A percentile compares a stretch with the other conserved stretches of the same genome.
Evolutionary conservation across 768 basidiomycete species (phyloP).

Genomic region (Cystobasidium ongulense): DNA sequence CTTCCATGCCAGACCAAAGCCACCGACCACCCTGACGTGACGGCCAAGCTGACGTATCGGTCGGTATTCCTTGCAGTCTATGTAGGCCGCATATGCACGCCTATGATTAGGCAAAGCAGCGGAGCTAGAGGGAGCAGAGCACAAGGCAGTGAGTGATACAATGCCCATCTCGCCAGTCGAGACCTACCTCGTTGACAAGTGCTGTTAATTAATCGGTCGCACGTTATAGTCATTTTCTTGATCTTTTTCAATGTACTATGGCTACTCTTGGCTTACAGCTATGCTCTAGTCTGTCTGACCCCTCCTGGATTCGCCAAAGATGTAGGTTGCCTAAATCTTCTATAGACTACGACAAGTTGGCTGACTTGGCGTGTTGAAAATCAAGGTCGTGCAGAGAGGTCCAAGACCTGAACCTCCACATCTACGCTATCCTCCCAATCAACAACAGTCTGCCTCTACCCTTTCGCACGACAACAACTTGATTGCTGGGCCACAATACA

Average conservation of each 20-base stretch:
- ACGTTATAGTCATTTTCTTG: slow-evolving; percentile 14
- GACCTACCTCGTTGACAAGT: too few species aligned
- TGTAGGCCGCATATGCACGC: slow-evolving; percentile 45
- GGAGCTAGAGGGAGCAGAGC: slow-evolving; percentile 51
- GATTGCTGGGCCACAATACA: neutral
- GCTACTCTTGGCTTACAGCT: slow-evolving; percentile 21
- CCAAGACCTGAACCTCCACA: slow-evolving; percentile 28
- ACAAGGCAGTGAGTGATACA: slow-evolving; percentile 36
- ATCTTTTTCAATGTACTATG: slow-evolving; percentile 28
- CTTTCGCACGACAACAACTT: neutral
- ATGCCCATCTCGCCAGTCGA: neutral
- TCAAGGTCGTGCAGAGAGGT: slow-evolving; percentile 31
- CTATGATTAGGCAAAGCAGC: slow-evolving; percentile 55
- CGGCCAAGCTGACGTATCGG: slow-evolving; percentile 14
- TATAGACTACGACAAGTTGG: too few species aligned
- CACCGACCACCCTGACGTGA: neutral
- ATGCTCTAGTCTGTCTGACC: slow-evolving; percentile 32
- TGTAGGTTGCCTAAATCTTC: slow-evolving; percentile 31
- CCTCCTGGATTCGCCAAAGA: slow-evolving; percentile 39
- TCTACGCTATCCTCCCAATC: slow-evolving; percentile 8
- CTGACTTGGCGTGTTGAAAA: neutral
- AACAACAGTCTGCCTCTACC: neutral
- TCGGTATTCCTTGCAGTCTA: too few species aligned
- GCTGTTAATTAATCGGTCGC: neutral
- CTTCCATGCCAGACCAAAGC: neutral